A percentile compares a stretch with the other conserved stretches of the same genome.
Evolutionary conservation across 192 early-diverging fungal species (phyloP).

Genomic region (Backusella westeae): DNA sequence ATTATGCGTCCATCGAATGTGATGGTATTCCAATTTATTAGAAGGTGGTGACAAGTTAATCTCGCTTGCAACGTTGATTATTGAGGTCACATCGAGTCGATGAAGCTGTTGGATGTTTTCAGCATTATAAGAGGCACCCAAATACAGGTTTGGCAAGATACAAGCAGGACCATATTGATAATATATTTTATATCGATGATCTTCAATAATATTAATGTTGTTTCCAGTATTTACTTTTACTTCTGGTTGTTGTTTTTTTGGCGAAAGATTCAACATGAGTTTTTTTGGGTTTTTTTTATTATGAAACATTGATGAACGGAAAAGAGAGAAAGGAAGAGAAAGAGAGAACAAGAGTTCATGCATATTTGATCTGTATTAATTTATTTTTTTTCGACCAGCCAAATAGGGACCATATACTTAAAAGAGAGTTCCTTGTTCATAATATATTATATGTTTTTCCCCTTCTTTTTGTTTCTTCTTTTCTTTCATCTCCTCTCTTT

Average conservation of each 20-base stretch:
- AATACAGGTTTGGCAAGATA: constrained; percentile 63
- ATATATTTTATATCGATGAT: constrained; percentile 6
- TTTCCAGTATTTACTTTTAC: not conserved
- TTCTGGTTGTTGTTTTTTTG: not conserved
- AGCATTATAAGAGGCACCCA: constrained; percentile 65
- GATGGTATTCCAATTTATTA: constrained; percentile 52
- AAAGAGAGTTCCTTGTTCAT: not conserved
- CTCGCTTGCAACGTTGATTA: constrained; percentile 78
- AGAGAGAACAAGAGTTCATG: not conserved
- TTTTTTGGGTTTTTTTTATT: not conserved
- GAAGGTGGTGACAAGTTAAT: constrained; percentile 29
- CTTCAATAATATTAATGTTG: not conserved
- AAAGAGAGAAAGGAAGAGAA: not conserved
- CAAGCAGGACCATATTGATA: constrained; percentile 59
- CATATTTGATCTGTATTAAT: not conserved
- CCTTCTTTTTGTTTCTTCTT: not conserved
- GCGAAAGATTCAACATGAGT: not conserved
- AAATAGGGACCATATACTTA: not conserved
- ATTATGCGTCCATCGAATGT: constrained; percentile 71
- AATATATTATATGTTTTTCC: not conserved
- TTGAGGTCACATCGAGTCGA: constrained; percentile 47
- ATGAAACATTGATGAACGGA: not conserved
- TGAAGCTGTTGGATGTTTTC: constrained; percentile 42
- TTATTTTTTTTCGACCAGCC: constrained; percentile 4
- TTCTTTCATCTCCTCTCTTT: not conserved